Evolutionary conservation across 2,329 filamentous ascomycete genomes (phyloP).

Genomic region (Sporothrix luriei): DNA sequence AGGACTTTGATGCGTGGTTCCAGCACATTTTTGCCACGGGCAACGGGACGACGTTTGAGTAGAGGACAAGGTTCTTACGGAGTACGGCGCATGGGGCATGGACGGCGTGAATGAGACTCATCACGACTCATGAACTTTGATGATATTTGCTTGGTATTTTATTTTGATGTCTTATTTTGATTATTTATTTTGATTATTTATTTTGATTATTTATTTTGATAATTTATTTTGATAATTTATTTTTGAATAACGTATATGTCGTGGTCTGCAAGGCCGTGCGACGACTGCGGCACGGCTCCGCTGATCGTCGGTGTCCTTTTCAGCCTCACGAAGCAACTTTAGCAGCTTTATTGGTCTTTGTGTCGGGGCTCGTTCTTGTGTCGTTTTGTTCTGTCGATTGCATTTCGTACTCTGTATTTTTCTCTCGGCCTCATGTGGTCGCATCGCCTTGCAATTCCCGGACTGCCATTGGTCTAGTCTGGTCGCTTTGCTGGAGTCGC

Average conservation of each 20-base stretch:
- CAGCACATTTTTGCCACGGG: conserved; percentile 34
- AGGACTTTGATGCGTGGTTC: conserved; percentile 38
- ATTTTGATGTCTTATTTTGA: too few relatives aligned
- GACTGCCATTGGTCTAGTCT: background rate
- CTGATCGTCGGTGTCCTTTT: background rate
- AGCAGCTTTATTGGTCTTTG: background rate
- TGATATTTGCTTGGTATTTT: conserved; percentile 4
- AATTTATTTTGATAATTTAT: conserved; percentile 4
- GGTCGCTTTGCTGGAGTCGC: too few relatives aligned
- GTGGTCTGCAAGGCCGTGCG: background rate
- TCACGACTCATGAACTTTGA: background rate
- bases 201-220: background rate
- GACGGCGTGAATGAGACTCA: background rate
- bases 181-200: background rate
- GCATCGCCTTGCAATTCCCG: background rate
- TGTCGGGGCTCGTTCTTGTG: too few relatives aligned
- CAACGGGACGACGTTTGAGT: conserved; percentile 25
- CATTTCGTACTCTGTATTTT: too few relatives aligned
- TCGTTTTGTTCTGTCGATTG: background rate
- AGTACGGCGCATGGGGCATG: background rate
- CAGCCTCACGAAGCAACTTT: too few relatives aligned
- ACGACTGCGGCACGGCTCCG: background rate
- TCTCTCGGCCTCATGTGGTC: too few relatives aligned
- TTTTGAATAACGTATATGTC: background rate
- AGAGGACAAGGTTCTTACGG: background rate